phyloP scores from a whole-genome alignment of 768 basidiomycete genomes.

The Tricholoma bakamatsutake region DNA sequence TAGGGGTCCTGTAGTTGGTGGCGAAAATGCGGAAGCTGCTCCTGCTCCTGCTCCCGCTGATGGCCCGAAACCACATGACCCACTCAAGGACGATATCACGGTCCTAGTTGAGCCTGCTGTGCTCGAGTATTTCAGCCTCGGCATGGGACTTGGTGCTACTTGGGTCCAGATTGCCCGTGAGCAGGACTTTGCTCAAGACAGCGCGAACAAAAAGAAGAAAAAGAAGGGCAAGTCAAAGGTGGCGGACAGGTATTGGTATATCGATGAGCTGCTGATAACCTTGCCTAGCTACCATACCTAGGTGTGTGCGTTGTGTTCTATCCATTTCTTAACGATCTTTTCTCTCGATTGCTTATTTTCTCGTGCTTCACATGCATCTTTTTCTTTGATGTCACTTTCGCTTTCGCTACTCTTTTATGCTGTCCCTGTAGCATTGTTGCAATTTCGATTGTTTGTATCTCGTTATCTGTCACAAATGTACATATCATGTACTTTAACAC shows the following conservation, averaged over 20 bases:
- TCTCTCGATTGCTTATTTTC: neutral
- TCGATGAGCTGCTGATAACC: slow-evolving; percentile 33
- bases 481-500: no score
- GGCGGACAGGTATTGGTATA: slow-evolving; percentile 34
- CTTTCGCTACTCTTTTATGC: neutral
- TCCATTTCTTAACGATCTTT: neutral
- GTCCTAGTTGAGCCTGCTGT: slow-evolving; percentile 46
- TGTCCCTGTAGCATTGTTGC: no score
- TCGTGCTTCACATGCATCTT: neutral
- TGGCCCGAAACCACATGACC: slow-evolving; percentile 37
- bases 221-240: slow-evolving; percentile 27
- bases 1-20: slow-evolving; percentile 19
- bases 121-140: slow-evolving; percentile 36
- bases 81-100: slow-evolving; percentile 51
- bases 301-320: neutral
- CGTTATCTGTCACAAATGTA: no score
- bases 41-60: slow-evolving; percentile 13
- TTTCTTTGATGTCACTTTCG: neutral
- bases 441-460: no score
- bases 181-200: slow-evolving; percentile 16
- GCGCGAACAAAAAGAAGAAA: slow-evolving; percentile 30
- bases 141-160: slow-evolving; percentile 58
- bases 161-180: slow-evolving; percentile 62
- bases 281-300: slow-evolving; percentile 34
- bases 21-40: slow-evolving; percentile 8